Evolutionary conservation across 164 flowering plant species (phyloP).

Genomic region (Magnolia kwangsiensis): DNA sequence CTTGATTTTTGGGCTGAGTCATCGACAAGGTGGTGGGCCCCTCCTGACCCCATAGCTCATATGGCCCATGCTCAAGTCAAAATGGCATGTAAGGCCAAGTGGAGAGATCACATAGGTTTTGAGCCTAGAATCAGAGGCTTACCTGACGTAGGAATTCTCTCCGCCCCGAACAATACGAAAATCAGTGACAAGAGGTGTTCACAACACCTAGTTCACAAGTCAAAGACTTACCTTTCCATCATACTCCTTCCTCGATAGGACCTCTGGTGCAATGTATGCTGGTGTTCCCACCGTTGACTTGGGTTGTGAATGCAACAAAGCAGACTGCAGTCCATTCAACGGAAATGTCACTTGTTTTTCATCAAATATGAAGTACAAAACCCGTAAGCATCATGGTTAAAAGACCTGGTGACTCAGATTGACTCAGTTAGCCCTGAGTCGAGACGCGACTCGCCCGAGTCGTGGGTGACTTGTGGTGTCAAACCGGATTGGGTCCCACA

Average conservation of each 20-base stretch:
- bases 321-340: slow-evolving; percentile 37
- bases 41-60: too few relatives aligned
- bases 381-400: not conserved
- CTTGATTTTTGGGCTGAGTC: too few relatives aligned
- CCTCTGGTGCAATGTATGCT: slow-evolving; percentile 81
- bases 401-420: too few relatives aligned
- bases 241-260: slow-evolving; percentile 56
- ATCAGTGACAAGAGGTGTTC: not conserved
- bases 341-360: not conserved
- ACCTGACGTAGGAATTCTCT: not conserved
- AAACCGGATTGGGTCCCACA: too few relatives aligned
- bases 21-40: too few relatives aligned
- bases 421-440: too few relatives aligned
- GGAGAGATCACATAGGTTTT: not conserved
- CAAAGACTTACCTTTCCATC: slow-evolving; percentile 52
- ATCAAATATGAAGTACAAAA: not conserved
- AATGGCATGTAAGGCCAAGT: too few relatives aligned
- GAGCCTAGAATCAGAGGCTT: not conserved
- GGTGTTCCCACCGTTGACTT: slow-evolving; percentile 80
- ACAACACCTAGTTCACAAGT: not conserved
- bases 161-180: not conserved
- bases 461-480: too few relatives aligned
- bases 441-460: too few relatives aligned
- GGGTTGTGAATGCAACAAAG: slow-evolving; percentile 61
- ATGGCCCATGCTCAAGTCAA: too few relatives aligned